phyloP scores from a whole-genome alignment of 2,329 filamentous ascomycete genomes.

The Penicillium sp. region DNA sequence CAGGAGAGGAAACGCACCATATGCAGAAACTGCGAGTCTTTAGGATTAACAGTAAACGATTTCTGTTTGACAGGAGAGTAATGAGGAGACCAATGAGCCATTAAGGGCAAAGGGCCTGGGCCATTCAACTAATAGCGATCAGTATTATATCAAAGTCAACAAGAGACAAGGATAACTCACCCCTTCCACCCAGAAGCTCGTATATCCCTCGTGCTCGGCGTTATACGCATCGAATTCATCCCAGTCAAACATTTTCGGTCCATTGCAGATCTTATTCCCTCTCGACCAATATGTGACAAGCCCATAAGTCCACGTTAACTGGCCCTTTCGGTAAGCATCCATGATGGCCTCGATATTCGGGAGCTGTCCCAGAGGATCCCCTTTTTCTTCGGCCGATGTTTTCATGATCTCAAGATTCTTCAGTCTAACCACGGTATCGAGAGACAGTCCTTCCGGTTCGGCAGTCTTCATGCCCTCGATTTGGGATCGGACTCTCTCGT shows the following conservation, averaged over 20 bases:
- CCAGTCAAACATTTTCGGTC: constrained; percentile 1
- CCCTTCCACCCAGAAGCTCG: constrained; percentile 6
- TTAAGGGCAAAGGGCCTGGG: background rate
- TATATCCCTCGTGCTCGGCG: background rate
- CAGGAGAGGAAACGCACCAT: background rate
- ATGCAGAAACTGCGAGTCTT: background rate
- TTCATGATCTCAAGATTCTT: background rate
- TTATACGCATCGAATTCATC: background rate
- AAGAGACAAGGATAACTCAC: background rate
- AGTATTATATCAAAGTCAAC: background rate
- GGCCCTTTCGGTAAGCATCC: background rate
- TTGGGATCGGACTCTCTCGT: background rate
- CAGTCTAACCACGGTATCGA: background rate
- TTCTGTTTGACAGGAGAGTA: background rate
- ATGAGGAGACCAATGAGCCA: too few relatives aligned
- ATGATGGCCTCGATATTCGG: constrained; percentile 1
- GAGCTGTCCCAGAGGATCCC: background rate
- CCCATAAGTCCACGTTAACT: constrained; percentile 1
- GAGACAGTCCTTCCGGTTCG: background rate
- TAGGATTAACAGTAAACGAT: background rate
- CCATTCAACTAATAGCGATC: background rate
- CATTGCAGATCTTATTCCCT: constrained; percentile 4
- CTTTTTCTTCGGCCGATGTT: background rate
- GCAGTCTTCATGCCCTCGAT: background rate
- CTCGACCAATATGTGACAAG: constrained; percentile 3